phyloP scores from a whole-genome alignment of 345 rosid species.

The Lumnitzera racemosa region DNA sequence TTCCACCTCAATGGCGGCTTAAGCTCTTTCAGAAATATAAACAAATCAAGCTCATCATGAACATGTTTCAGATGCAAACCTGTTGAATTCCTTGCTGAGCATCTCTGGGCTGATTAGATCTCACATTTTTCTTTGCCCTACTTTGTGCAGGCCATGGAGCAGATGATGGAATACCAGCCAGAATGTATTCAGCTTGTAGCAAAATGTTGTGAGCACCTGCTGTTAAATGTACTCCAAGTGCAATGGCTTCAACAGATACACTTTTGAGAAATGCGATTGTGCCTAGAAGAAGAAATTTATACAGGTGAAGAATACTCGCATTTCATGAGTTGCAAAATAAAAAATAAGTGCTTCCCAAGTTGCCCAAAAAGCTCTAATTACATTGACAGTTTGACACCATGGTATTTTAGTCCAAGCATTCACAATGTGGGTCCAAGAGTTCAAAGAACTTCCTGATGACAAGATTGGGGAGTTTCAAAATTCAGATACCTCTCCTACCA shows the following conservation, averaged over 20 bases:
- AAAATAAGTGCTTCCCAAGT: too few relatives aligned
- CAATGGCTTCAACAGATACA: conserved; percentile 87
- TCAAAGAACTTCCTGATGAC: too few relatives aligned
- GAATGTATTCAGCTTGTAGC: conserved; percentile 62
- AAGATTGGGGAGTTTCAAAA: too few relatives aligned
- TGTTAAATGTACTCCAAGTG: conserved; percentile 93
- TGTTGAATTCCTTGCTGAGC: conserved; percentile 84
- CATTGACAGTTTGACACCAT: too few relatives aligned
- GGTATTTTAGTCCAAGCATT: too few relatives aligned
- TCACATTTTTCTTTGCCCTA: conserved; percentile 45
- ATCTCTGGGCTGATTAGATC: conserved; percentile 74
- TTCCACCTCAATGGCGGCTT: too few relatives aligned
- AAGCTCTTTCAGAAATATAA: neutral
- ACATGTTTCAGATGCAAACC: conserved; percentile 31
- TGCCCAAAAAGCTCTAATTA: too few relatives aligned
- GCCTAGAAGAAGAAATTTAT: conserved; percentile 39
- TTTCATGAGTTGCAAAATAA: too few relatives aligned
- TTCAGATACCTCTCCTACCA: too few relatives aligned
- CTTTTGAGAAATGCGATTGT: conserved; percentile 85
- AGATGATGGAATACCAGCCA: conserved; percentile 48
- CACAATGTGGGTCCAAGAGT: too few relatives aligned
- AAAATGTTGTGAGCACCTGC: conserved; percentile 80
- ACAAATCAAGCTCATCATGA: neutral
- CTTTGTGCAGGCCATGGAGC: conserved; percentile 38
- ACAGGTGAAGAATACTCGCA: neutral